Evolutionary conservation across 179 eudicot species (phyloP).

Genomic region (Silene coronaria): DNA sequence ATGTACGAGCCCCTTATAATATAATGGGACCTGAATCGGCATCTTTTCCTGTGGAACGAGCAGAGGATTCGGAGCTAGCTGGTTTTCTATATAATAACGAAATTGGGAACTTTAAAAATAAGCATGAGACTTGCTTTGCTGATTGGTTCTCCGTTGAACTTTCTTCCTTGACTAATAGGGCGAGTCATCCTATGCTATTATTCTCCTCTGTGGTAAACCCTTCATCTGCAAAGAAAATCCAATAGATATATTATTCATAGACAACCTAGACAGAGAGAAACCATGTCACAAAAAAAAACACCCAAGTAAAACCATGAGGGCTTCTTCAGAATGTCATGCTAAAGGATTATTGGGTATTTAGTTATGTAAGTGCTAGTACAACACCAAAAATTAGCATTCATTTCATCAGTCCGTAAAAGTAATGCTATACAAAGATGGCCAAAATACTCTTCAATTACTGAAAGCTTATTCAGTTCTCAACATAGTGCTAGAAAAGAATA

Average conservation of each 20-base stretch:
- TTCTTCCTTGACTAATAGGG: no score
- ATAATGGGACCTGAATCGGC: no score
- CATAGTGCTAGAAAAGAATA: neutral
- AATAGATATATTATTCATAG: neutral
- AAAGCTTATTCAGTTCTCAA: neutral
- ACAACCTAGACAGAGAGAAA: neutral
- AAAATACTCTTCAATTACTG: neutral
- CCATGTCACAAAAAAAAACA: neutral
- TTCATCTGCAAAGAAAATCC: constrained; percentile 40
- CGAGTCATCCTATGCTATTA: no score
- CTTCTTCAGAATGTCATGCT: neutral
- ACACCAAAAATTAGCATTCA: neutral
- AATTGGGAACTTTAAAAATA: no score
- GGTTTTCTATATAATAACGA: no score
- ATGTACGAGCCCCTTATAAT: no score
- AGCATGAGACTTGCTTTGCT: no score
- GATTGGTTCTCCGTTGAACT: no score
- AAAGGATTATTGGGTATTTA: neutral
- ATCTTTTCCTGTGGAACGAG: no score
- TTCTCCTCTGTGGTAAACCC: constrained; percentile 24
- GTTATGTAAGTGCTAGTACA: neutral
- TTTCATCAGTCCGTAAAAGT: neutral
- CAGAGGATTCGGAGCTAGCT: no score
- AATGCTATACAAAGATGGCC: neutral
- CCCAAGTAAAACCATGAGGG: neutral